phyloP scores from a whole-genome alignment of 768 basidiomycete genomes.

The Cystobasidium ongulense region DNA sequence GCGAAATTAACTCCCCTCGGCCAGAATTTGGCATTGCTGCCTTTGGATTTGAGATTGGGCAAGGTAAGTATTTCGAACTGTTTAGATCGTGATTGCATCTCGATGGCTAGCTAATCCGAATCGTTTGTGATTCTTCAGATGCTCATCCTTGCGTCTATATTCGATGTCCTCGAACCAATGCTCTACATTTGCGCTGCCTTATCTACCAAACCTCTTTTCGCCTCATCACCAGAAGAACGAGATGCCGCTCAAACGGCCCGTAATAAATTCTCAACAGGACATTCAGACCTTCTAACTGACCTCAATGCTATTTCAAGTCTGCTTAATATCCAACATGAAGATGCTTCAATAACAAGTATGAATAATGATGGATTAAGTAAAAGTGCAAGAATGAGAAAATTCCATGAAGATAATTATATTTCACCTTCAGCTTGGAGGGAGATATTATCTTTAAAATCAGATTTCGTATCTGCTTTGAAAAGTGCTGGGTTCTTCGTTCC shows the following conservation, averaged over 20 bases:
- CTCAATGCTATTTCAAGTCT: conserved; percentile 64
- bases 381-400: conserved; percentile 45
- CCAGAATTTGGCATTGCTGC: conserved; percentile 70
- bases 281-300: conserved; percentile 80
- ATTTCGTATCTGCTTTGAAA: conserved; percentile 63
- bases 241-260: conserved; percentile 73
- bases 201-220: conserved; percentile 75
- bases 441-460: conserved; percentile 64
- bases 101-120: background rate
- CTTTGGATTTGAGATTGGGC: conserved; percentile 73
- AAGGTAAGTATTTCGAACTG: conserved; percentile 53
- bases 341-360: background rate
- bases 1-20: conserved; percentile 68
- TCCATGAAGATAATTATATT: conserved; percentile 64
- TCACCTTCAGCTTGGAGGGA: conserved; percentile 65
- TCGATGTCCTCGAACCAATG: conserved; percentile 66
- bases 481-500: conserved; percentile 60
- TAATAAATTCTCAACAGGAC: conserved; percentile 58
- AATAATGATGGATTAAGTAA: background rate
- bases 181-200: conserved; percentile 72
- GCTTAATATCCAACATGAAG: conserved; percentile 26
- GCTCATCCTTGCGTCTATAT: conserved; percentile 74
- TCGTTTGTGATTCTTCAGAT: conserved; percentile 52
- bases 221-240: conserved; percentile 69
- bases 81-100: background rate